Evolutionary conservation across 169 alveolate genomes (phyloP), one percentile per base, ranked within the genome.

Genomic region (Cyclospora cayetanensis): DNA sequence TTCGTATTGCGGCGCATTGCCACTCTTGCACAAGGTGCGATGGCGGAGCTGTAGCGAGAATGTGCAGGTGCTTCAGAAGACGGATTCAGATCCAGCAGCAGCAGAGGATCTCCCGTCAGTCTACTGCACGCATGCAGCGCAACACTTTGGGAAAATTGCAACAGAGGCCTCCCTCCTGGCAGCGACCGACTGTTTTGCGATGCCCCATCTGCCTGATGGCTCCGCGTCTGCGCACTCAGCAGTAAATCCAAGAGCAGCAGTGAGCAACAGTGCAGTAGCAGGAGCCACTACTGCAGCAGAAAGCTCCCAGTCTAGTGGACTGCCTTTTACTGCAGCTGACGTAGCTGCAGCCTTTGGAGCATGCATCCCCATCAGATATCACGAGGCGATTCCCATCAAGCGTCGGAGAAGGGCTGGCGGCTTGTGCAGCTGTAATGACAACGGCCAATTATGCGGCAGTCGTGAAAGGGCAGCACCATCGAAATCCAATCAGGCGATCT

Each of bases 51-150:
- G n/a, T 11, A 7, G 60, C 60, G 7, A 15, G n/a, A 15, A 15
- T 46, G 60, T 46, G 15, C 15, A 46, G 7, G 15, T 15, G 15
- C 60, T 37, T 20, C 4, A 72, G 22, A 42, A 27, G 1, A 37
- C 84, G 1, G 84, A 37, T 20, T 34, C 84, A 39, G 63, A 34
- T 20, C 39, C 84, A 72, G 63, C 84, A 72, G 63, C 34, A 39
- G 84, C 84, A 72, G 84, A 29, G 29, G 53, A 34, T 3, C 27
- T 35, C 15, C 83, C 83, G 31, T 25, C 83, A 2, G 53, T 70
- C 27, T 70, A 34, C 83, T 70, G 83, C 46, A 70, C 83, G 83
- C 46, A 35, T 70, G 83, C 83, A 70, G 83, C 83, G 83, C 83
- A 70, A 29, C 83, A 34, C 53, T 20, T 70, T 12, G 83, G 83